phyloP scores from a whole-genome alignment of 2,329 filamentous ascomycete genomes.

The Tolypocladium endophyticum region DNA sequence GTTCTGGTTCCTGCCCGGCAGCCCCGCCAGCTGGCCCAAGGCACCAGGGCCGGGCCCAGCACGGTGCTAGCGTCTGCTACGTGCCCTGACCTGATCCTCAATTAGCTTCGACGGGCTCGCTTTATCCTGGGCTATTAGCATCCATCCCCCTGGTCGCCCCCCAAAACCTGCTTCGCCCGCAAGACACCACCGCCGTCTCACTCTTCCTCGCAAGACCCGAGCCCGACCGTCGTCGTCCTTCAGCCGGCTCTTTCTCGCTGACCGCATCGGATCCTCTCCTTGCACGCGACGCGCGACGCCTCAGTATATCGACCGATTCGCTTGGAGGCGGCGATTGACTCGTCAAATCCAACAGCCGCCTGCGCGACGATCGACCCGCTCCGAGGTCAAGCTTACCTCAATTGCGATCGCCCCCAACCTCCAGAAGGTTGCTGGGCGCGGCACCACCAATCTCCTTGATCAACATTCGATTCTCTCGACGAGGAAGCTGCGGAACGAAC shows the following conservation, averaged over 20 bases:
- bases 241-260: neutral
- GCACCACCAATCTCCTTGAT: neutral
- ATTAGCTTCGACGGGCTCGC: neutral
- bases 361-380: neutral
- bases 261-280: neutral
- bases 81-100: neutral
- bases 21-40: neutral
- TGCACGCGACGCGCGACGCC: neutral
- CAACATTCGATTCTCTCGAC: neutral
- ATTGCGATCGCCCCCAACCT: neutral
- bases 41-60: neutral
- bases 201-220: neutral
- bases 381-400: neutral
- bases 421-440: neutral
- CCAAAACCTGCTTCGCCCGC: neutral
- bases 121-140: neutral
- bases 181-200: neutral
- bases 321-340: neutral
- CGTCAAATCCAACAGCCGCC: neutral
- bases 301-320: neutral
- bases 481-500: neutral
- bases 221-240: neutral
- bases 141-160: neutral
- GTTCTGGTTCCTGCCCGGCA: constrained; percentile 7
- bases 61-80: neutral